Base-by-base conservation (phyloP, 768 basidiomycete species). In the Trichaptum fuscoviolaceum region DNA sequence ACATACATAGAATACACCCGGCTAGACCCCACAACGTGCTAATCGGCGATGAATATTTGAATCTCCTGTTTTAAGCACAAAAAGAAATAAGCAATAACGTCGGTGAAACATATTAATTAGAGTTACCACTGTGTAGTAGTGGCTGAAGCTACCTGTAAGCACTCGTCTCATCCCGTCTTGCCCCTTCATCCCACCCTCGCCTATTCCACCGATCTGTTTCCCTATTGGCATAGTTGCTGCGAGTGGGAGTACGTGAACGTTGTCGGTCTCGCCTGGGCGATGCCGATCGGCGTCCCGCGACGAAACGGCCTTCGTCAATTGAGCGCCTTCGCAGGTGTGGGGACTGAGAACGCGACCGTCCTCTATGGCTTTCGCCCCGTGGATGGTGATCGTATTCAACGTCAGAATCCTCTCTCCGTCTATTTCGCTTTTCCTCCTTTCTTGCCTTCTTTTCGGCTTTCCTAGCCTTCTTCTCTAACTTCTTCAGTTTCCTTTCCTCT, bases 391-490 rank as follows among this genome's bases (percentile, higher is more conserved):
- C 66, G 61, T 72, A 70, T 18, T 72, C 68, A 42, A 66, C 71
- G 62, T 77, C 76, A 60, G 70, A 69, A 30, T 73, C 76, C n/a
- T 69, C 78, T 36, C 75, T 77, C 68, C 74, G 75, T 66, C 76
- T 73, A 64, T 78, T 78, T 65, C 78, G 78, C 70, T 52, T 52
- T 20, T 79, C 78, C 70, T 86, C 85, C 73, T 85, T 88, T 67
- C 78, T 80, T 6, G 78, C 81, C n/a, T 82, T 79, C 70, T 83
- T 87, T 75, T 84, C 84, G 71, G 85, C 88, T 73, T 85, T 90
- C 65, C 70, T 71, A 65, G 63, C 66, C 17, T 69, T 59, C 59
- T 70, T 72, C 67, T 62, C 68, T 62, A 79, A 82, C 70, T 84
- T 89, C 67, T 77, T 79, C 64, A 79, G 77, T 23, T 78, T 77